A percentile compares a stretch with the other conserved stretches of the same genome.
Evolutionary conservation across 1,139 yeast genomes (phyloP).

Genomic region (Sugiyamaella grinbergsii): DNA sequence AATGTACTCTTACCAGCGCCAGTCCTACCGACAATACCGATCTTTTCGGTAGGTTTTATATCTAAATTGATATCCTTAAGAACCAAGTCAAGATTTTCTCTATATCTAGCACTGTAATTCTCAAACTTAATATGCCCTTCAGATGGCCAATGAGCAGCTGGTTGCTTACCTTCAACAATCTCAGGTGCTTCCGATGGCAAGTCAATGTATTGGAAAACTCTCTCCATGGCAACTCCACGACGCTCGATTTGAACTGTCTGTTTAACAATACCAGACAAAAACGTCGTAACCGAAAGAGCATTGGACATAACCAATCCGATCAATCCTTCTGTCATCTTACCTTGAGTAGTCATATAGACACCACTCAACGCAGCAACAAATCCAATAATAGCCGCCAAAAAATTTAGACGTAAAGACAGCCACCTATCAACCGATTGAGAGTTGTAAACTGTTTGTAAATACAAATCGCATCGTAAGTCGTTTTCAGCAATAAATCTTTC

Average conservation of each 20-base stretch:
- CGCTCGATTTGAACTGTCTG: constrained; percentile 72
- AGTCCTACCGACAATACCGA: constrained; percentile 81
- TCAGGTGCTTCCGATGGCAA: constrained; percentile 57
- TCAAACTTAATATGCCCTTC: constrained; percentile 57
- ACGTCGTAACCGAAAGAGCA: constrained; percentile 61
- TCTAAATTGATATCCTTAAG: constrained; percentile 54
- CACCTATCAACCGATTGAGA: constrained; percentile 94
- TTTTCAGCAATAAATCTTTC: constrained; percentile 78
- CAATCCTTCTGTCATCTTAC: constrained; percentile 62
- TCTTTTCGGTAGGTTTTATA: constrained; percentile 61
- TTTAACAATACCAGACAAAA: constrained; percentile 61
- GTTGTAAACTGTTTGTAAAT: constrained; percentile 85
- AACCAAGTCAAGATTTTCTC: constrained; percentile 57
- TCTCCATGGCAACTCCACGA: constrained; percentile 57
- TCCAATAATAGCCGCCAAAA: constrained; percentile 65
- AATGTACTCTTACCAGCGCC: constrained; percentile 82
- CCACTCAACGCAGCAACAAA: constrained; percentile 52
- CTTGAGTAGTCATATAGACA: constrained; percentile 39
- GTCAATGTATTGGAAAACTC: constrained; percentile 65
- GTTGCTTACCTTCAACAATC: constrained; percentile 30
- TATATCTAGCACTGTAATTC: constrained; percentile 61
- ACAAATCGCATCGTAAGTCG: constrained; percentile 71
- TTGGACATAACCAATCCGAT: constrained; percentile 74
- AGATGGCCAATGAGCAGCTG: constrained; percentile 42
- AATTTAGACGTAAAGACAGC: constrained; percentile 71